Evolutionary conservation across 257 asterid genomes (phyloP).

Genomic region (Asclepias syriaca): DNA sequence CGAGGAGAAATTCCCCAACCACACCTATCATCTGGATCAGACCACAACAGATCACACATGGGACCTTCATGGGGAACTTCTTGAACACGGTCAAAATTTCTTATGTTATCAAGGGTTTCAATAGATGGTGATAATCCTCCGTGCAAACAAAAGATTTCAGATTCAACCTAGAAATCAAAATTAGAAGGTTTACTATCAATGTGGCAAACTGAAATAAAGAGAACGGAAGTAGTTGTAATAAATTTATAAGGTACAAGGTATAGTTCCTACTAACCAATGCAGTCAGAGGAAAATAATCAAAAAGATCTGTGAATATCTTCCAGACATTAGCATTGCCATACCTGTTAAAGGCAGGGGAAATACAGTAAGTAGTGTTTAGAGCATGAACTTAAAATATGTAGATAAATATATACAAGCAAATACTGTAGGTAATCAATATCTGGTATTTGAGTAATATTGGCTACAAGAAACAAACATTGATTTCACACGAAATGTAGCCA

Average conservation of each 20-base stretch:
- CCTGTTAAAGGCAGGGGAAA: conserved; percentile 32
- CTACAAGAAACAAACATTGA: background rate
- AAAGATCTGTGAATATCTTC: conserved; percentile 90
- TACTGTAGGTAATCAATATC: background rate
- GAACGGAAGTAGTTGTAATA: background rate
- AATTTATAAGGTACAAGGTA: background rate
- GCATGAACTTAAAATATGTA: background rate
- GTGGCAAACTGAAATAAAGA: background rate
- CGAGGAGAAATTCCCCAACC: conserved; percentile 99
- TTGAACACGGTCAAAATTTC: conserved; percentile 96
- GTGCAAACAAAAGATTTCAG: conserved; percentile 90
- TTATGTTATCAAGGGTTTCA: conserved; percentile 86
- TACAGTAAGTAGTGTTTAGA: background rate
- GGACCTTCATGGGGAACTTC: conserved; percentile 99
- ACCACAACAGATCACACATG: conserved; percentile 95
- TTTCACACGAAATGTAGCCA: background rate
- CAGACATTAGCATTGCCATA: conserved; percentile 95
- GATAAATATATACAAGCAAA: too few species aligned
- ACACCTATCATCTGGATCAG: conserved; percentile 98
- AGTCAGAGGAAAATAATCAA: conserved; percentile 86
- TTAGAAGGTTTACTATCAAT: background rate
- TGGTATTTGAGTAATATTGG: background rate
- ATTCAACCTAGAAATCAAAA: conserved; percentile 62
- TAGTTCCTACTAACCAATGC: conserved; percentile 66
- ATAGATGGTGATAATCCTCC: conserved; percentile 95